A percentile compares a stretch with the other conserved stretches of the same genome.
phyloP scores from a whole-genome alignment of 176 grass and related monocot species.

The Pontederia crassipes region DNA sequence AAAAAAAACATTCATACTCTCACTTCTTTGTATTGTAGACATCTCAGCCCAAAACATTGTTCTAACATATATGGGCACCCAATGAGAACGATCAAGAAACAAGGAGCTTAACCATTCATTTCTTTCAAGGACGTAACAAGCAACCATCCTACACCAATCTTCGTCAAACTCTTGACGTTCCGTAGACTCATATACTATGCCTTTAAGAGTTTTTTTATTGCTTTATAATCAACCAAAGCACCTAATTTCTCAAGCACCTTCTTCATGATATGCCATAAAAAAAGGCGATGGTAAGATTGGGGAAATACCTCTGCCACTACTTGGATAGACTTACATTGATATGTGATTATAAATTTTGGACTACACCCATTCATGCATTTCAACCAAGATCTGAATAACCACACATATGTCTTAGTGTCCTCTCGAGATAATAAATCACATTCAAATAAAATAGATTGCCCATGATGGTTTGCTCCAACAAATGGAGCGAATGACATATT shows the following conservation, averaged over 20 bases:
- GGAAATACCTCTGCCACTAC: conserved; percentile 1
- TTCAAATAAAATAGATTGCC: conserved; percentile 5
- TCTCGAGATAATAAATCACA: conserved; percentile 1
- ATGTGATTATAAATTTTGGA: conserved; percentile 7
- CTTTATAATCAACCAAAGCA: not conserved
- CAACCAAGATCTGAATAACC: not conserved
- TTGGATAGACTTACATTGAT: conserved; percentile 1
- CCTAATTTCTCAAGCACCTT: conserved; percentile 4
- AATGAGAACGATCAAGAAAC: conserved; percentile 9
- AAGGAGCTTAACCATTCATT: conserved; percentile 18
- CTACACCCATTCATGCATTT: conserved; percentile 4
- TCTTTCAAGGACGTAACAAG: conserved; percentile 16
- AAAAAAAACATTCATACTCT: not conserved
- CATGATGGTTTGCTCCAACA: conserved; percentile 12
- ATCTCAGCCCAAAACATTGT: conserved; percentile 24
- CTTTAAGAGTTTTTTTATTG: not conserved
- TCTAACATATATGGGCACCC: conserved; percentile 19
- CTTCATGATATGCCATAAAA: conserved; percentile 13
- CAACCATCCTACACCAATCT: conserved; percentile 15
- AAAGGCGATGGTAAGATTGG: not conserved
- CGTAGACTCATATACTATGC: not conserved
- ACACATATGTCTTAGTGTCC: conserved; percentile 3
- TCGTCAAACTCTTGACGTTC: conserved; percentile 11
- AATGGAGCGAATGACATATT: conserved; percentile 4
- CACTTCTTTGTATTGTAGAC: conserved; percentile 6